A percentile compares a stretch with the other conserved stretches of the same genome.
phyloP scores from a whole-genome alignment of 768 basidiomycete genomes.

The Boletus fagicola region DNA sequence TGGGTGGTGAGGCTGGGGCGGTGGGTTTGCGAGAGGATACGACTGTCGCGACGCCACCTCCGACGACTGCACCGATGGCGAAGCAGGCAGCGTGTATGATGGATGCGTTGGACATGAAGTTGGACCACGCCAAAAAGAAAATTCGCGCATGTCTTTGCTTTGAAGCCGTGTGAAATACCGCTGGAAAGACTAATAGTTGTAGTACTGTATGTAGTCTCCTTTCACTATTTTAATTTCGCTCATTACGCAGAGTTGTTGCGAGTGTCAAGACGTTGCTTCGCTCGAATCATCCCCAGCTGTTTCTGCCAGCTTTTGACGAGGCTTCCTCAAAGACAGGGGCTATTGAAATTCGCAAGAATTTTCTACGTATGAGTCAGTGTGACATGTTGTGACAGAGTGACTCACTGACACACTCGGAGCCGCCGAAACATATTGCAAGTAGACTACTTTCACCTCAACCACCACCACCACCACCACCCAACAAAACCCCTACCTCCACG shows the following conservation, averaged over 20 bases:
- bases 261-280: too few species aligned
- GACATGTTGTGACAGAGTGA: neutral
- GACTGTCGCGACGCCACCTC: conserved; percentile 66
- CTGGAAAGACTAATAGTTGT: too few species aligned
- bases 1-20: conserved; percentile 24
- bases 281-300: too few species aligned
- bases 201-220: too few species aligned
- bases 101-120: conserved; percentile 43
- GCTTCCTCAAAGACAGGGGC: too few species aligned
- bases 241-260: too few species aligned
- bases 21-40: conserved; percentile 37
- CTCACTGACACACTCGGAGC: neutral
- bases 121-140: too few species aligned
- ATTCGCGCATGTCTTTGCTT: neutral
- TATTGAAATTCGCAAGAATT: too few species aligned
- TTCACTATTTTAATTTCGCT: too few species aligned
- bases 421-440: neutral
- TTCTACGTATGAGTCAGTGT: neutral
- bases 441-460: conserved; percentile 13
- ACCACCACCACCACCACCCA: conserved; percentile 1
- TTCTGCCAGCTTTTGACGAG: too few species aligned
- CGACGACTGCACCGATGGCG: conserved; percentile 77
- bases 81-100: conserved; percentile 70
- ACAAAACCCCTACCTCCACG: neutral
- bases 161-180: neutral